Evolutionary conservation across 1,284 basidiomycete species (phyloP).

Genomic region (Fomitopsis pinicola): DNA sequence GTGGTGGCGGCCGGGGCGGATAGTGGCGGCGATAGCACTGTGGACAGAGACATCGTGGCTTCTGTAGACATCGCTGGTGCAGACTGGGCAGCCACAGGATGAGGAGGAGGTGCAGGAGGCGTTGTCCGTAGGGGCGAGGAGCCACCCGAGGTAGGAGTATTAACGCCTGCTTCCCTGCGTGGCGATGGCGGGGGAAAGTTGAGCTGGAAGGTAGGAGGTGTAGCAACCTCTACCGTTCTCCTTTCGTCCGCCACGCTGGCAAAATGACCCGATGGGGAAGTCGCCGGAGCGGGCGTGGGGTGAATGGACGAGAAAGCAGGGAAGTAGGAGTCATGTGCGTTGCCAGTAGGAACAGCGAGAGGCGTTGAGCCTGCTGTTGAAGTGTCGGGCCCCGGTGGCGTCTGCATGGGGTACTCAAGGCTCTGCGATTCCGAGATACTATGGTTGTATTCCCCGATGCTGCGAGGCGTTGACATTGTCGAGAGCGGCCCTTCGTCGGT

Average conservation of each 20-base stretch:
- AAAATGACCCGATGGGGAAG: not conserved
- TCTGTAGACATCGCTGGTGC: not conserved
- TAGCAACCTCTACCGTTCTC: not conserved
- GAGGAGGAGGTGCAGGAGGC: not conserved
- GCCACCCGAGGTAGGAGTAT: not conserved
- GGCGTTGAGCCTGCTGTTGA: slow-evolving; percentile 6
- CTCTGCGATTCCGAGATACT: not conserved
- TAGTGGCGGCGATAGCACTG: not conserved
- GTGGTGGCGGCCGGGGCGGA: slow-evolving; percentile 12
- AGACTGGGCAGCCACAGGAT: not conserved
- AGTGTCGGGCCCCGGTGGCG: slow-evolving; percentile 1
- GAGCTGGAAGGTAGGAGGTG: slow-evolving; percentile 1
- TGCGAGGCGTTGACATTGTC: slow-evolving; percentile 5
- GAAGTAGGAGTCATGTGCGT: slow-evolving; percentile 1
- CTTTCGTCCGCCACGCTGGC: not conserved
- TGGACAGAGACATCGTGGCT: not conserved
- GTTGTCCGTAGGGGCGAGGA: slow-evolving; percentile 4
- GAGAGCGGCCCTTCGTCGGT: slow-evolving; percentile 7
- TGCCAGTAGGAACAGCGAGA: slow-evolving; percentile 3
- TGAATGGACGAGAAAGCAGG: not conserved
- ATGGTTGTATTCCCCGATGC: not conserved
- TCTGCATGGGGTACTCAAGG: not conserved
- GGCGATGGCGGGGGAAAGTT: slow-evolving; percentile 1
- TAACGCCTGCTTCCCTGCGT: not conserved
- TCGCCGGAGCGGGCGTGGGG: not conserved